phyloP scores from a whole-genome alignment of 2,329 filamentous ascomycete genomes.

The Lachnellula cervina region DNA sequence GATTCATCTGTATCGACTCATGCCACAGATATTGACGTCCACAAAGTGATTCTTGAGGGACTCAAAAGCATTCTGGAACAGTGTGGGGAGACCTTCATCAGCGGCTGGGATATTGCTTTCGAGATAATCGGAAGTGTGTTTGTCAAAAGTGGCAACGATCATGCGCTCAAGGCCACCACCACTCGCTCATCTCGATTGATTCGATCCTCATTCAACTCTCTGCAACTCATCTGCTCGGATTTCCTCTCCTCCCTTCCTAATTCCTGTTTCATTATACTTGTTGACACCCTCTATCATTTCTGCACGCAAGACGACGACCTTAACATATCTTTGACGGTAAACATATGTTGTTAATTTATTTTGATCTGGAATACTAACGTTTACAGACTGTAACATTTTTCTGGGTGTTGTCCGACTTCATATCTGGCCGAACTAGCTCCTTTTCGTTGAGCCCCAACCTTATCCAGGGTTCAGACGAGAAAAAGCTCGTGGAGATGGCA shows the following conservation, averaged over 20 bases:
- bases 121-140: constrained; percentile 83
- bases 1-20: constrained; percentile 53
- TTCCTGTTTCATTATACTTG: constrained; percentile 68
- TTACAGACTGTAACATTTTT: constrained; percentile 82
- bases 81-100: constrained; percentile 75
- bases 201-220: constrained; percentile 78
- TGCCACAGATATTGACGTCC: constrained; percentile 69
- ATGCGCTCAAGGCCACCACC: constrained; percentile 24
- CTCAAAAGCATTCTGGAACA: constrained; percentile 80
- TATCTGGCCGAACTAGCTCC: constrained; percentile 56
- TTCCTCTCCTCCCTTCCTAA: constrained; percentile 72
- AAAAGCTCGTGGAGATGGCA: constrained; percentile 53
- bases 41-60: constrained; percentile 73
- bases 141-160: constrained; percentile 35
- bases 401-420: constrained; percentile 89
- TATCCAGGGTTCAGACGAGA: constrained; percentile 50
- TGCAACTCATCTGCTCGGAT: constrained; percentile 92
- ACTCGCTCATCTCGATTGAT: constrained; percentile 70
- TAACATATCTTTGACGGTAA: constrained; percentile 87
- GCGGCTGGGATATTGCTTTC: constrained; percentile 83
- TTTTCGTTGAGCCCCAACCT: constrained; percentile 55
- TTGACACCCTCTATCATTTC: constrained; percentile 86
- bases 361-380: constrained; percentile 14
- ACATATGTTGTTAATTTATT: constrained; percentile 24
- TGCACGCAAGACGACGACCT: constrained; percentile 86